Conservation (phyloP, 1,284 basidiomycete species). For the Nidula niveotomentosa region DNA sequence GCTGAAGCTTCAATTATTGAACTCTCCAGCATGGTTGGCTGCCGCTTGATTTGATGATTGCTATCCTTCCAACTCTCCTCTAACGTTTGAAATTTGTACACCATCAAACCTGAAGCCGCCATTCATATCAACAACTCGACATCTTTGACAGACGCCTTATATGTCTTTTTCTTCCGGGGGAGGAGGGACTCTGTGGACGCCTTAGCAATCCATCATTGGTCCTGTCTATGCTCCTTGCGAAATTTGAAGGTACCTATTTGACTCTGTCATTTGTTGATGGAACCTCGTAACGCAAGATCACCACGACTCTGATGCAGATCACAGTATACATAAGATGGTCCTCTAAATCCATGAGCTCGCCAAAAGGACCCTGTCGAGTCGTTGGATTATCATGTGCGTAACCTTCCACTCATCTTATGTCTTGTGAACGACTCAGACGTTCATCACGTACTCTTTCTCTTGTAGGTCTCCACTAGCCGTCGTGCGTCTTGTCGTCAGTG, state of each 20-base stretch:
- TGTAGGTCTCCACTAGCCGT: slow-evolving; percentile 19
- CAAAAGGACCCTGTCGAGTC: neutral
- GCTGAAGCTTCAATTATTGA: neutral
- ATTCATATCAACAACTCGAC: too few relatives aligned
- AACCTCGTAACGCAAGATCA: slow-evolving; percentile 3
- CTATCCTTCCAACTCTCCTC: too few relatives aligned
- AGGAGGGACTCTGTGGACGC: neutral
- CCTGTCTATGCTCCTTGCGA: neutral
- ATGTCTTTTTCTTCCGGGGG: neutral
- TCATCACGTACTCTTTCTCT: too few relatives aligned
- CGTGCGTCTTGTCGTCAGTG: slow-evolving; percentile 40
- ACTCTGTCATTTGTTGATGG: slow-evolving; percentile 8
- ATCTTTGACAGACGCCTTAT: slow-evolving; percentile 1
- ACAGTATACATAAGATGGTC: neutral
- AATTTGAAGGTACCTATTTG: slow-evolving; percentile 3
- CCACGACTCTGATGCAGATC: slow-evolving; percentile 9
- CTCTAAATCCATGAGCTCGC: neutral
- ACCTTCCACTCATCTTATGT: neutral
- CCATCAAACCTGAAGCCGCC: too few relatives aligned
- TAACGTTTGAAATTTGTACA: too few relatives aligned
- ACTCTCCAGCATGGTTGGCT: too few relatives aligned
- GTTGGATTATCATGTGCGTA: neutral
- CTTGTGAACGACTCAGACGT: too few relatives aligned
- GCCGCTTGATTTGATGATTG: too few relatives aligned
- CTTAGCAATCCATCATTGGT: slow-evolving; percentile 1